These are phyloP conservation scores for Monosporascus ibericus DNA, from an alignment of 2,329 filamentous ascomycete genomes.

Conservation along the genomic window DNA sequence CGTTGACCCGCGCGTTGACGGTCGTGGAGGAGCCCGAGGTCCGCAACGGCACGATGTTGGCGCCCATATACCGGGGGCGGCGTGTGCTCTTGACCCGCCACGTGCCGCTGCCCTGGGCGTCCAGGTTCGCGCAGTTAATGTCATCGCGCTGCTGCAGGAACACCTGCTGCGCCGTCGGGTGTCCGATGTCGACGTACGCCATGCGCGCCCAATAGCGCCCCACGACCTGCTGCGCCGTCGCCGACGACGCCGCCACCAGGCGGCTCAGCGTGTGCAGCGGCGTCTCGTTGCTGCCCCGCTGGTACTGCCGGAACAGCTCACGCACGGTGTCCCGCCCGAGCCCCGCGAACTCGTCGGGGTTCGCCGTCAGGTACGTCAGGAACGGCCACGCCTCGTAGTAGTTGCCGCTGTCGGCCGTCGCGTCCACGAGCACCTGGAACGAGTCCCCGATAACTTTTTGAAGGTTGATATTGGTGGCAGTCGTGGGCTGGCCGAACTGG, in stretches of 20 bases:
- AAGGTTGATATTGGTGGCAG: slow-evolving; percentile 34
- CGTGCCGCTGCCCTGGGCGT: slow-evolving; percentile 26
- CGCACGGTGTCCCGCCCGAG: slow-evolving; percentile 35
- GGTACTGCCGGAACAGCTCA: slow-evolving; percentile 37
- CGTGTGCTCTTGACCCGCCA: slow-evolving; percentile 38
- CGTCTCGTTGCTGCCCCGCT: slow-evolving; percentile 39
- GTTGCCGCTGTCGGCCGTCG: slow-evolving; percentile 32
- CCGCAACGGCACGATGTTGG: slow-evolving; percentile 41
- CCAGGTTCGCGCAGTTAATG: slow-evolving; percentile 38
- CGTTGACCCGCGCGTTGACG: slow-evolving; percentile 27
- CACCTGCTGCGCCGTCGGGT: slow-evolving; percentile 31
- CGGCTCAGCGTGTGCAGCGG: slow-evolving; percentile 40
- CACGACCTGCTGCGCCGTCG: slow-evolving; percentile 33
- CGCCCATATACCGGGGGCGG: slow-evolving; percentile 42
- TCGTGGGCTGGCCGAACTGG: slow-evolving; percentile 26
- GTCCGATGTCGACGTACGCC: slow-evolving; percentile 45
- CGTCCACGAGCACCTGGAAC: slow-evolving; percentile 43
- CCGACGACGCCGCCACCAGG: slow-evolving; percentile 21
- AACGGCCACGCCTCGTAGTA: slow-evolving; percentile 49
- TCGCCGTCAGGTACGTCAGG: slow-evolving; percentile 40
- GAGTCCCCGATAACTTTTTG: slow-evolving; percentile 41
- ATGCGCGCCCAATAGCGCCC: slow-evolving; percentile 47
- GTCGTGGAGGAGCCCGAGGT: slow-evolving; percentile 23
- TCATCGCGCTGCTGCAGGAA: slow-evolving; percentile 29
- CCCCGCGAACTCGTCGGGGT: slow-evolving; percentile 37